Evolutionary conservation across 2,329 filamentous ascomycete genomes (phyloP), one percentile per base, ranked within the genome.

Genomic region (Didymella segeticola): DNA sequence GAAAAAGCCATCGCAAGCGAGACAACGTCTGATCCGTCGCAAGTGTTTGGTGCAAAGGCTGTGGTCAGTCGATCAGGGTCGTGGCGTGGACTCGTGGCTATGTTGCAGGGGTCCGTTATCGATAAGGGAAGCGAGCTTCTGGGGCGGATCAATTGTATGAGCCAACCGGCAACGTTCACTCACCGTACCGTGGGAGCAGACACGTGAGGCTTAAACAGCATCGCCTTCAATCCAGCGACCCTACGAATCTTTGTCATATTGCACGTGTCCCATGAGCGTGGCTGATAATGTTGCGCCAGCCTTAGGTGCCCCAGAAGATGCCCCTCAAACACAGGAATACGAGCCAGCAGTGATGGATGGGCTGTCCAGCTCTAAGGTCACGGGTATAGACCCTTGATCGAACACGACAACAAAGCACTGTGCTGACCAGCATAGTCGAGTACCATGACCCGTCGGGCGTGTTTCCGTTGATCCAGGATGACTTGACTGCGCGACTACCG

Each of bases 361-460:
- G 50, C 67, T 73, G 39, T 75, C 75, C 30, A 80, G 77, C 71
- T 81, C 79, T 48, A 82, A 81, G 71, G 79, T 82, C 63, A 81
- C 79, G 68, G 78, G 79, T 80, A 69, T 59, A 61, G 26, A 50
- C 51, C 49, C 58, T 43, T 52, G 43, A 25, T 31, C 38, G n/a
- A n/a, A 50, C 15, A 31, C 29, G 22, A 34, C 27, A 37, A 29
- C 15, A 15, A 19, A 37, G 43, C n/a, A 15, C 34, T 34, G 54
- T 53, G 27, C 68, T 73, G 54, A 73, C 59, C 49, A 38, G 36
- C 27, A 23, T 67, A 96, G 92, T 97, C 79, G 93, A 98, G 81
- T 99, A 96, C 79, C 91, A 90, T 79, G 95, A 99, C 78, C 93
- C 95, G 47, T 89, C 91, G 72, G 88, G 90, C 68, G 84, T 98